These are phyloP conservation scores for Exserohilum turcica DNA, from an alignment of 2,329 filamentous ascomycete species.

Conservation along the genomic window DNA sequence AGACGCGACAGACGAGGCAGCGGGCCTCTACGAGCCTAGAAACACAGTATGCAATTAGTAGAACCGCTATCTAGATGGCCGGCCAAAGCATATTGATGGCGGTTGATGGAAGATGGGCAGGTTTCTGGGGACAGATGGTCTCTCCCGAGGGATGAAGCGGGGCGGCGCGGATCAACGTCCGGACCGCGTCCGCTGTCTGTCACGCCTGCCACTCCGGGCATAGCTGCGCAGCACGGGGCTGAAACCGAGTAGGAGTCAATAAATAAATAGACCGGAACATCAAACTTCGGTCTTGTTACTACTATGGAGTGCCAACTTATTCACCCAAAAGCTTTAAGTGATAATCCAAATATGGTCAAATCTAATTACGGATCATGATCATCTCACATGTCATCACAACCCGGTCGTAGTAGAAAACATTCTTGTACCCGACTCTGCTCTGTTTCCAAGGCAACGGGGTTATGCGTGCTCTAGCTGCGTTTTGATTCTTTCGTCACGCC, in stretches of 20 bases:
- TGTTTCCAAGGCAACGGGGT: too few species aligned
- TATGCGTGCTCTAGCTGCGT: too few species aligned
- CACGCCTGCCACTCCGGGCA: constrained; percentile 9
- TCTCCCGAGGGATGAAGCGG: neutral
- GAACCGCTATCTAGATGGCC: neutral
- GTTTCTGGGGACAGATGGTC: neutral
- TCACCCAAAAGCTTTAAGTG: too few species aligned
- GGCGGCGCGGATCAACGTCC: constrained; percentile 16
- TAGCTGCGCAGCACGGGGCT: constrained; percentile 14
- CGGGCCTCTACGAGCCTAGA: constrained; percentile 21
- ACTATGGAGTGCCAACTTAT: too few species aligned
- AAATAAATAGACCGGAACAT: constrained; percentile 3
- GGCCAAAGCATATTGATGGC: neutral
- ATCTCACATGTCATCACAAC: too few species aligned
- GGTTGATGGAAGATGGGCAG: neutral
- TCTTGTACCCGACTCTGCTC: too few species aligned
- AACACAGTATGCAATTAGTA: constrained; percentile 3
- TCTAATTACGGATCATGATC: too few species aligned
- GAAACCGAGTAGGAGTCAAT: constrained; percentile 10
- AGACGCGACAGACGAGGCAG: constrained; percentile 16
- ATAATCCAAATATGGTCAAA: too few species aligned
- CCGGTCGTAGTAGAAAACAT: too few species aligned
- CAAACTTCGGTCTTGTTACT: too few species aligned
- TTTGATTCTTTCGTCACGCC: too few species aligned
- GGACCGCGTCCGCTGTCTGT: constrained; percentile 16